Evolutionary conservation across 2,329 filamentous ascomycete genomes (phyloP).

Genomic region (Emergomyces pasteurianus): DNA sequence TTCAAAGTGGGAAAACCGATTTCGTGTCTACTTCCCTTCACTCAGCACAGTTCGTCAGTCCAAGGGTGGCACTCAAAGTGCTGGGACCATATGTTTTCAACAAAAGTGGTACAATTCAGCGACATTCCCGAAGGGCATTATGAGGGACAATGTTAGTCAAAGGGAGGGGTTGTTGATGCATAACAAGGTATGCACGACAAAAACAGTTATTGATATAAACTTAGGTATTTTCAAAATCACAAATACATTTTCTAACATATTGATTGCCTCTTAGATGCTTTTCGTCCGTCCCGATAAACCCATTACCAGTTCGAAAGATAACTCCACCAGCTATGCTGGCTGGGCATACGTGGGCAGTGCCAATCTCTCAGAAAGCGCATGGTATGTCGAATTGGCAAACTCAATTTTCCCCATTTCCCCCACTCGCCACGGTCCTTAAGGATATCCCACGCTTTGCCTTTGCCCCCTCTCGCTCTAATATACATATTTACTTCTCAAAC

Average conservation of each 20-base stretch:
- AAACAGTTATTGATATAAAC: neutral
- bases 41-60: conserved; percentile 54
- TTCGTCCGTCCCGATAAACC: conserved; percentile 20
- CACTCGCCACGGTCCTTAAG: neutral
- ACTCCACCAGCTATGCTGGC: conserved; percentile 30
- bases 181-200: conserved; percentile 52
- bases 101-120: conserved; percentile 57
- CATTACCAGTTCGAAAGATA: conserved; percentile 14
- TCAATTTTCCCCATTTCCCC: neutral
- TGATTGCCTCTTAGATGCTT: conserved; percentile 18
- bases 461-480: neutral
- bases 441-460: neutral
- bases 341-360: conserved; percentile 87
- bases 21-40: conserved; percentile 74
- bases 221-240: neutral
- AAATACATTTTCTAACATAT: neutral
- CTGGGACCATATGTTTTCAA: conserved; percentile 73
- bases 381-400: conserved; percentile 43
- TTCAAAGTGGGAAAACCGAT: conserved; percentile 38
- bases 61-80: conserved; percentile 50
- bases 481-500: neutral
- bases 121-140: conserved; percentile 57
- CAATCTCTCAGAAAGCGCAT: conserved; percentile 87
- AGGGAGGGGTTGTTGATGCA: conserved; percentile 70
- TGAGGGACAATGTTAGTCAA: conserved; percentile 65